These are phyloP conservation scores for Gentiana macrophylla DNA, from an alignment of 257 asterid genomes.

Conservation along the genomic window DNA sequence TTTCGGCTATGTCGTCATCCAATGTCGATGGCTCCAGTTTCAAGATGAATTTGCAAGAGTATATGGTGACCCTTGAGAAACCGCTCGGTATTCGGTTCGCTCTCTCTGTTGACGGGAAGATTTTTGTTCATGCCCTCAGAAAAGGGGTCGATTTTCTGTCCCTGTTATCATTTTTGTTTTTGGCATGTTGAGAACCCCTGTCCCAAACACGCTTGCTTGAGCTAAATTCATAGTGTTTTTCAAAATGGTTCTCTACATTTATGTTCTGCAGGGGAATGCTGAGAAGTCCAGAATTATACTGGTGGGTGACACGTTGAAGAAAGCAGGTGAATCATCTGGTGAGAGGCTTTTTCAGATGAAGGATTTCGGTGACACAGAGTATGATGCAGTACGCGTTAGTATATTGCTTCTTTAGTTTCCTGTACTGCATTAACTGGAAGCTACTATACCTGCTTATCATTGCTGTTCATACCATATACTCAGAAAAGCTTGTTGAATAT, in stretches of 20 bases:
- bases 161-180: not conserved
- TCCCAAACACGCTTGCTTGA: no score
- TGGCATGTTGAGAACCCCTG: no score
- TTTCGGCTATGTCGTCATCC: conserved; percentile 27
- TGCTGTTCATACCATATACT: no score
- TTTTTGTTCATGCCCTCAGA: conserved; percentile 80
- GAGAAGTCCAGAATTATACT: conserved; percentile 83
- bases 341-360: conserved; percentile 62
- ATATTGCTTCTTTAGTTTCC: not conserved
- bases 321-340: conserved; percentile 53
- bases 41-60: conserved; percentile 78
- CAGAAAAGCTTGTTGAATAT: no score
- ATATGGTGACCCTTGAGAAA: conserved; percentile 76
- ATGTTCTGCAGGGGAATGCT: conserved; percentile 65
- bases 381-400: conserved; percentile 12
- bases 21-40: conserved; percentile 13
- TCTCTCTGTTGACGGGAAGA: conserved; percentile 64
- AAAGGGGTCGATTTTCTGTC: conserved; percentile 55
- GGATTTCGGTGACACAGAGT: conserved; percentile 75
- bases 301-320: conserved; percentile 94
- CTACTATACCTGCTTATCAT: no score
- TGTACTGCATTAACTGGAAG: not conserved
- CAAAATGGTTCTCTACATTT: not conserved
- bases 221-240: no score
- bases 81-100: conserved; percentile 95